These are phyloP conservation scores for Aspergillus carlsbadensis DNA, from an alignment of 495 filamentous ascomycete genomes.

Conservation along the genomic window DNA sequence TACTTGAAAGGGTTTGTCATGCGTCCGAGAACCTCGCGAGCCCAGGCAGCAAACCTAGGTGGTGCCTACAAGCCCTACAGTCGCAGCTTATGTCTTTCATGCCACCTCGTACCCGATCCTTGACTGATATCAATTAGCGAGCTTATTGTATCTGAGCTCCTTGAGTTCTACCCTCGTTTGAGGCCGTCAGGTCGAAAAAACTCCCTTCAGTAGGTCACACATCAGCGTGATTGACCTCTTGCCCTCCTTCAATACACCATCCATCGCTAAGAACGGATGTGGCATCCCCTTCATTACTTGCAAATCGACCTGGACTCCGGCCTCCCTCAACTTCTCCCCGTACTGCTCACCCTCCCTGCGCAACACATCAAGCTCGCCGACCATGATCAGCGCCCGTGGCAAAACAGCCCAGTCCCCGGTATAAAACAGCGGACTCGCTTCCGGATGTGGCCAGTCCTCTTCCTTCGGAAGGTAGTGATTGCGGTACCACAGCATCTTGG, in stretches of 20 bases:
- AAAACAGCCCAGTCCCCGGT: constrained; percentile 46
- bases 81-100: too few species aligned
- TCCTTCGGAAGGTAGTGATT: constrained; percentile 53
- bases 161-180: too few species aligned
- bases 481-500: constrained; percentile 61
- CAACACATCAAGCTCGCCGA: constrained; percentile 57
- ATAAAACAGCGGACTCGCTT: constrained; percentile 56
- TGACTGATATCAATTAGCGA: too few species aligned
- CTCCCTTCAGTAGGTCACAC: constrained; percentile 51
- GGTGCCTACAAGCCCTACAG: too few species aligned
- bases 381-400: constrained; percentile 52
- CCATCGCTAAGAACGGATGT: constrained; percentile 63
- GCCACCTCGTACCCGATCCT: too few species aligned
- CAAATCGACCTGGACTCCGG: constrained; percentile 53
- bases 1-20: too few species aligned
- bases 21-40: too few species aligned
- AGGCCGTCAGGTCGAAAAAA: constrained; percentile 24
- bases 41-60: too few species aligned
- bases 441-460: constrained; percentile 45
- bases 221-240: constrained; percentile 53
- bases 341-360: constrained; percentile 52
- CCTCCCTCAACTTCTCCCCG: constrained; percentile 45
- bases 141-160: too few species aligned
- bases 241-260: constrained; percentile 52
- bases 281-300: constrained; percentile 60